phyloP scores from a whole-genome alignment of 805 yeast species.

The Kodamaea laetipori region DNA sequence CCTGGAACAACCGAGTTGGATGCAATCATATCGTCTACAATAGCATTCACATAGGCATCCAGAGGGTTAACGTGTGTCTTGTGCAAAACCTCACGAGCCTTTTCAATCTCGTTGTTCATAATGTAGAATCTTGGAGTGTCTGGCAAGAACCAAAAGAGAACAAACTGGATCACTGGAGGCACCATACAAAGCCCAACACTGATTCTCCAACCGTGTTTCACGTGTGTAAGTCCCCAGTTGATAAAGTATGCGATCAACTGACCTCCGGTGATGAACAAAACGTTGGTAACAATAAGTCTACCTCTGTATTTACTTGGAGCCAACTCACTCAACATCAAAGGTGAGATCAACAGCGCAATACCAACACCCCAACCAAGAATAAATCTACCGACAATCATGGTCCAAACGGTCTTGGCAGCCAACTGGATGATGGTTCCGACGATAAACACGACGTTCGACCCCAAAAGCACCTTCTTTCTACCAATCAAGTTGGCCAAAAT shows the following conservation, averaged over 20 bases:
- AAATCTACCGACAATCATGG: conserved; percentile 89
- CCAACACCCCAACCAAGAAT: conserved; percentile 98
- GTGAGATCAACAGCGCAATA: conserved; percentile 91
- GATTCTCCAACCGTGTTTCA: conserved; percentile 88
- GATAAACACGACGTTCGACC: conserved; percentile 78
- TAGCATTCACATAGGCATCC: conserved; percentile 62
- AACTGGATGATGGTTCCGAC: conserved; percentile 86
- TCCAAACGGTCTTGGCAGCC: conserved; percentile 79
- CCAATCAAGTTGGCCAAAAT: conserved; percentile 80
- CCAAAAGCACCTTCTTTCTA: conserved; percentile 79
- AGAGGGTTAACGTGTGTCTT: conserved; percentile 66
- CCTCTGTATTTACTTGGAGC: conserved; percentile 94
- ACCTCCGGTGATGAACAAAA: conserved; percentile 91
- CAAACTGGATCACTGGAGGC: conserved; percentile 79
- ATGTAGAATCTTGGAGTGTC: conserved; percentile 93
- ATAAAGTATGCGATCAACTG: conserved; percentile 92
- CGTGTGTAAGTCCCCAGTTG: conserved; percentile 80
- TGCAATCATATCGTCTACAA: conserved; percentile 64
- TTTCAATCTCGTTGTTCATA: conserved; percentile 62
- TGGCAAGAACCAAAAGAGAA: conserved; percentile 80
- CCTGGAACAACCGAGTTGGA: conserved; percentile 47
- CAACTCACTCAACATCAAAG: conserved; percentile 86
- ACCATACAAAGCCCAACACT: conserved; percentile 87
- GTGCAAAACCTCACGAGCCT: conserved; percentile 66
- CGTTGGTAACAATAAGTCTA: conserved; percentile 83